Percentiles rank a stretch among this genome's conserved stretches.
These are phyloP conservation scores for Phlyctochytrium arcticum DNA, from an alignment of 192 early-diverging fungal species.

Conservation along the genomic window DNA sequence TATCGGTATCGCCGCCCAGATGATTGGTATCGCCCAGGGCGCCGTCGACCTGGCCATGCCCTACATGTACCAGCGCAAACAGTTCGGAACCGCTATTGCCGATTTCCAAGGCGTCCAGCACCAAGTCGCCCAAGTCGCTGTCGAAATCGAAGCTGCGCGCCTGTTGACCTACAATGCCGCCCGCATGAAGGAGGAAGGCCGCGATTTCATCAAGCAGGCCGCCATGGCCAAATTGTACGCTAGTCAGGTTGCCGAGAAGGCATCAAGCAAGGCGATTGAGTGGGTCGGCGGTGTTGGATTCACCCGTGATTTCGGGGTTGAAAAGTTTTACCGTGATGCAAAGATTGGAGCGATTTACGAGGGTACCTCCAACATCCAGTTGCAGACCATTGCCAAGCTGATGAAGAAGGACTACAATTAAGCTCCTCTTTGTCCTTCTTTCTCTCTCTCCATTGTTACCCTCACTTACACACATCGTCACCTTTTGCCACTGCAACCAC, in stretches of 20 bases:
- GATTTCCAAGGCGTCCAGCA: conserved; percentile 87
- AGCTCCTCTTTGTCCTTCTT: too few relatives aligned
- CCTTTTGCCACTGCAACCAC: too few relatives aligned
- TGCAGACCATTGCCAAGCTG: conserved; percentile 86
- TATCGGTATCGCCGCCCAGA: conserved; percentile 97
- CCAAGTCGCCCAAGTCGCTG: conserved; percentile 79
- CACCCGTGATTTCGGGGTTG: conserved; percentile 73
- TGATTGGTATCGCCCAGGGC: conserved; percentile 95
- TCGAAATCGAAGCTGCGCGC: conserved; percentile 94
- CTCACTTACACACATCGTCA: too few relatives aligned
- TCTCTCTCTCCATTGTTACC: too few relatives aligned
- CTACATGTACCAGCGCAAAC: conserved; percentile 93
- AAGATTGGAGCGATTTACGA: conserved; percentile 96
- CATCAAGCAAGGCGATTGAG: conserved; percentile 86
- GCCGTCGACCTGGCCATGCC: conserved; percentile 82
- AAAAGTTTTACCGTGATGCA: conserved; percentile 95
- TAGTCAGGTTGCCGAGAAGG: conserved; percentile 88
- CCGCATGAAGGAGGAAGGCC: conserved; percentile 87
- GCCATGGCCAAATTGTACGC: conserved; percentile 98
- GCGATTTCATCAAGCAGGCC: conserved; percentile 89
- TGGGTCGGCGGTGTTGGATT: conserved; percentile 99
- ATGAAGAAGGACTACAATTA: conserved; percentile 25
- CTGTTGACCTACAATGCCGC: conserved; percentile 97
- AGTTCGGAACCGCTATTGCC: conserved; percentile 80
- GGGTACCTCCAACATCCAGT: conserved; percentile 91